These are phyloP conservation scores for Prunus mira DNA, from an alignment of 306 rosid genomes.

Conservation along the genomic window DNA sequence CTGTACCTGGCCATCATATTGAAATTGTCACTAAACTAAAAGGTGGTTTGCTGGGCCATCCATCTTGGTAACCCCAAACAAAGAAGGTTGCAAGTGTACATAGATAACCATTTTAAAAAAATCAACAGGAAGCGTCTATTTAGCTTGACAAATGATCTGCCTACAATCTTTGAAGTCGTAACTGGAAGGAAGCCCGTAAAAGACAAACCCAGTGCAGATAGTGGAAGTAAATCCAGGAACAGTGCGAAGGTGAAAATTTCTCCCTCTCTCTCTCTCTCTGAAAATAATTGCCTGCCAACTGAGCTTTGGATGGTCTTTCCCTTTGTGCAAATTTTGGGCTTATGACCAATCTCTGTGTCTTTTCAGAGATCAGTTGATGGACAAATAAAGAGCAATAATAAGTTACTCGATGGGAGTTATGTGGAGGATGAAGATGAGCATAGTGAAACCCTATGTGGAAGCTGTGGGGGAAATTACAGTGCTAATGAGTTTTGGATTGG, in stretches of 20 bases:
- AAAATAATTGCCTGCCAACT: not conserved
- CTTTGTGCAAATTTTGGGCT: not conserved
- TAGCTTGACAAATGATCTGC: slow-evolving; percentile 56
- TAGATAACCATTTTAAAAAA: not conserved
- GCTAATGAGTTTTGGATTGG: slow-evolving; percentile 63
- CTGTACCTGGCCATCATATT: not conserved
- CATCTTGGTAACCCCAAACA: not conserved
- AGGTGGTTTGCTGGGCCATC: not conserved
- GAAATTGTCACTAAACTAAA: not conserved
- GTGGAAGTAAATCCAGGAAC: slow-evolving; percentile 56
- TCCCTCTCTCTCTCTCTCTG: not conserved
- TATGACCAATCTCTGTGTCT: slow-evolving; percentile 1
- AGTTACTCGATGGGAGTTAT: slow-evolving; percentile 37
- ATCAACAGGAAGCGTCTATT: slow-evolving; percentile 54
- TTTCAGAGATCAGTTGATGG: slow-evolving; percentile 55
- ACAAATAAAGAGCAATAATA: slow-evolving; percentile 37
- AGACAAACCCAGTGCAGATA: slow-evolving; percentile 48
- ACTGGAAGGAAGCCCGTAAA: slow-evolving; percentile 49
- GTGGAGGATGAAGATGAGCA: slow-evolving; percentile 53
- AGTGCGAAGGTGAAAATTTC: slow-evolving; percentile 43
- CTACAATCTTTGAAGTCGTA: slow-evolving; percentile 57
- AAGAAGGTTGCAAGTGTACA: not conserved
- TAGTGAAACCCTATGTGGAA: slow-evolving; percentile 53
- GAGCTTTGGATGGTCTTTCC: not conserved
- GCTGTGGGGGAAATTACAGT: slow-evolving; percentile 54